Base-by-base conservation (phyloP, 371 early-diverging fungal genomes). In the Circinella minor region DNA sequence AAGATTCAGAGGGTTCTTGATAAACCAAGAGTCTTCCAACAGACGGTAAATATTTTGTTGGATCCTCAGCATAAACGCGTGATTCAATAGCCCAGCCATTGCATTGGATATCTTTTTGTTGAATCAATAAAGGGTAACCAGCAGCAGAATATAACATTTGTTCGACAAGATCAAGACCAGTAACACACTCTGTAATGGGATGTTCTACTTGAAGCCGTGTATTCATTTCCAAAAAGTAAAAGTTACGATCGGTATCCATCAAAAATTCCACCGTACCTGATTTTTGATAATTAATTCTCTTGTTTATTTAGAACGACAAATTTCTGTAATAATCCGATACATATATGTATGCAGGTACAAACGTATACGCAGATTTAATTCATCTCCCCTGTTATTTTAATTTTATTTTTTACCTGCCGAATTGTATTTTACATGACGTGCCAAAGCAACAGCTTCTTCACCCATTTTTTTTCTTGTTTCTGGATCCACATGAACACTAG, bases 131-230 rank as follows among this genome's bases (percentile, higher is more conserved):
- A 55, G 84, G 84, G 61, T 91, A 86, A 15, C 87, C 88, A 14
- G 93, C 90, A 47, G 94, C 95, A 36, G 94, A 90, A 63, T 89
- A 89, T 27, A 95, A 84, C 94, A 94, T 93, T 73, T 91, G 92
- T 73, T 95, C 96, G 49, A 98, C 98, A 39, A 99, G 80, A 81
- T 99, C 99, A 43, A 96, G 75, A 1, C 93, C 93, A 3, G 97
- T 96, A 43, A 97, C 92, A 69, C 91, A 88, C 78, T 99, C 99
- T 36, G 99, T 98, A 62, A 99, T 93, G 8, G 99, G 98, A 83
- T 99, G 99, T 82, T 99, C 99, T 55, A 96, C 97, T 72, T 95
- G 95, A 54, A 95, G 83, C 27, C 95, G 89, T 4, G 94, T 94
- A 75, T 95, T 95, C 94, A 95, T 93, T 74, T 95, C 95, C 77